A percentile compares a stretch with the other conserved stretches of the same genome.
Evolutionary conservation across 192 early-diverging fungal genomes (phyloP).

Genomic region (Nowakowskiella sp.): DNA sequence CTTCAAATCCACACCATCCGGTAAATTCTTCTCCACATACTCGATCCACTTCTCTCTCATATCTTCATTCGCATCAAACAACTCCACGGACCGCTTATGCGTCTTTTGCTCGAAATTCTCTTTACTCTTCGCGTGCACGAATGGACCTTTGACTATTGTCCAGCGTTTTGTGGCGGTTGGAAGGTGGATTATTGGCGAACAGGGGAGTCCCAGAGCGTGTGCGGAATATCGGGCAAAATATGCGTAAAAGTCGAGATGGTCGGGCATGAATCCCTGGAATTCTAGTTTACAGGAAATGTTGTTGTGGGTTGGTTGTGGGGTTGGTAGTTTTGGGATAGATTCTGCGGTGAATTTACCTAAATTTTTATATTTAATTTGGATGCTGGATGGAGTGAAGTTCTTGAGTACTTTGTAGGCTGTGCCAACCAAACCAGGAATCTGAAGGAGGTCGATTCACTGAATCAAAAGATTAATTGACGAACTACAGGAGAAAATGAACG

Average conservation of each 20-base stretch:
- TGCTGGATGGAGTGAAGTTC: too few species aligned
- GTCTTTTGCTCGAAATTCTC: constrained; percentile 94
- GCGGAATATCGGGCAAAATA: constrained; percentile 82
- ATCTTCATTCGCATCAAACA: constrained; percentile 68
- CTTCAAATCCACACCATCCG: constrained; percentile 76
- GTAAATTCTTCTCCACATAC: constrained; percentile 75
- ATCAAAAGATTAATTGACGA: too few species aligned
- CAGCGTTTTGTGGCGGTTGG: constrained; percentile 68
- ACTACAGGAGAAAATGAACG: too few species aligned
- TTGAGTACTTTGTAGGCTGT: too few species aligned
- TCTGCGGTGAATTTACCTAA: too few species aligned
- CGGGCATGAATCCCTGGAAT: constrained; percentile 69
- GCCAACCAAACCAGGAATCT: too few species aligned
- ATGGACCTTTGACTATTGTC: constrained; percentile 87
- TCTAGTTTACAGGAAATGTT: constrained; percentile 68
- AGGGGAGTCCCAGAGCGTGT: constrained; percentile 61
- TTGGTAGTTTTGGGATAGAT: constrained; percentile 23
- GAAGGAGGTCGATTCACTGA: too few species aligned
- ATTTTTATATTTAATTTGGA: too few species aligned
- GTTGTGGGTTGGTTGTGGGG: constrained; percentile 47
- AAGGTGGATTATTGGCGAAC: constrained; percentile 55
- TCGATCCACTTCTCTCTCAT: constrained; percentile 68
- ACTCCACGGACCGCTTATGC: constrained; percentile 69
- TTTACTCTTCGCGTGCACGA: constrained; percentile 92
- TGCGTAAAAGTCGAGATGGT: constrained; percentile 79